These are phyloP conservation scores for Leucogyrophana mollusca DNA, from an alignment of 768 basidiomycete species.

Conservation along the genomic window DNA sequence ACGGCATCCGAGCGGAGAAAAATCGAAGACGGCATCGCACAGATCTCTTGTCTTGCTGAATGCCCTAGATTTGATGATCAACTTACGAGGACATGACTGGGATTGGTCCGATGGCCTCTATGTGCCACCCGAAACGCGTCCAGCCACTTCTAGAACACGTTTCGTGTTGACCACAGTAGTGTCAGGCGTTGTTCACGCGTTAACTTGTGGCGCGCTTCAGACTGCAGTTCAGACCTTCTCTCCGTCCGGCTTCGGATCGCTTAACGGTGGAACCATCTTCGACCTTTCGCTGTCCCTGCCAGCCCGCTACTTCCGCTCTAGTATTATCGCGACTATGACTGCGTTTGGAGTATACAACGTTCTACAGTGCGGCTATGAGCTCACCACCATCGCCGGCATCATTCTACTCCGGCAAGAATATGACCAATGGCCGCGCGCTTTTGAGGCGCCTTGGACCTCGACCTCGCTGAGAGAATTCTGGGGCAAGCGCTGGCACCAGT, in stretches of 20 bases:
- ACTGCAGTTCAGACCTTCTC: conserved; percentile 44
- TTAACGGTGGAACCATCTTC: conserved; percentile 29
- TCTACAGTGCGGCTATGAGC: conserved; percentile 36
- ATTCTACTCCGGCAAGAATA: conserved; percentile 28
- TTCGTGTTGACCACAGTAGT: conserved; percentile 37
- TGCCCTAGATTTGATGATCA: conserved; percentile 48
- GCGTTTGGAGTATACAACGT: conserved; percentile 45
- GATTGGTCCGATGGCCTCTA: conserved; percentile 43
- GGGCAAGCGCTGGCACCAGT: conserved; percentile 38
- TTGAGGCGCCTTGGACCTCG: conserved; percentile 32
- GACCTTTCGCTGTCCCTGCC: conserved; percentile 27
- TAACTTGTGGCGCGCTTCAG: conserved; percentile 46
- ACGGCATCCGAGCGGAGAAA: too few species aligned
- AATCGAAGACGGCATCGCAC: too few species aligned
- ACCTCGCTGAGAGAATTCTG: conserved; percentile 38
- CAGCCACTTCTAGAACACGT: conserved; percentile 29
- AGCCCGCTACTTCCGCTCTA: conserved; percentile 36
- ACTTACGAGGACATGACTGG: conserved; percentile 64
- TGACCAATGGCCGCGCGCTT: conserved; percentile 31
- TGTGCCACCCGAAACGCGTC: conserved; percentile 38
- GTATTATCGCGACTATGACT: conserved; percentile 38
- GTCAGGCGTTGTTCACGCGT: conserved; percentile 32
- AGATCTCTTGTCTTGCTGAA: conserved; percentile 22
- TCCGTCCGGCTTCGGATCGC: conserved; percentile 31
- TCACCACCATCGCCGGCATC: conserved; percentile 21